A percentile compares a stretch with the other conserved stretches of the same genome.
These are phyloP conservation scores for Aspergillus sp. DNA, from an alignment of 2,329 filamentous ascomycete species.

Conservation along the genomic window DNA sequence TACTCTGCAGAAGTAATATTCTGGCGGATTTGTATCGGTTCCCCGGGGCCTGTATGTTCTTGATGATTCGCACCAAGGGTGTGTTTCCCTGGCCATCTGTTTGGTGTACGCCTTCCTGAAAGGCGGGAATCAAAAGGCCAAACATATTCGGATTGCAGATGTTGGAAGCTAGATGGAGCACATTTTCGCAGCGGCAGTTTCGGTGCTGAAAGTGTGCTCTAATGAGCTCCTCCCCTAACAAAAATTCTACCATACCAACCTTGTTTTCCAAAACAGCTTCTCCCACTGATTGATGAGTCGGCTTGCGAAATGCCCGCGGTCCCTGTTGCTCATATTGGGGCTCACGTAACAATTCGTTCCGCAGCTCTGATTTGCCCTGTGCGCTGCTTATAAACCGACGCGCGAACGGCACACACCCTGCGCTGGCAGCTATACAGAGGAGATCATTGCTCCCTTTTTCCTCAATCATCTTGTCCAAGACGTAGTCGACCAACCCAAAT, in stretches of 20 bases:
- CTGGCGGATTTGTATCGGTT: slow-evolving; percentile 7
- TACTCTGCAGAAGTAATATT: slow-evolving; percentile 6
- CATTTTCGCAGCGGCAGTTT: slow-evolving; percentile 15
- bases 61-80: slow-evolving; percentile 6
- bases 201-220: slow-evolving; percentile 15
- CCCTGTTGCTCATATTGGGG: background rate
- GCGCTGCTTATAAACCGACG: too few relatives aligned
- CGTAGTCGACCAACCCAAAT: slow-evolving; percentile 19
- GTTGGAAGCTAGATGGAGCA: slow-evolving; percentile 17
- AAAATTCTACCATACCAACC: slow-evolving; percentile 6
- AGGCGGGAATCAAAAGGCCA: slow-evolving; percentile 10
- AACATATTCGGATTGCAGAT: slow-evolving; percentile 18
- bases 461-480: slow-evolving; percentile 12
- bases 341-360: background rate
- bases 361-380: slow-evolving; percentile 6
- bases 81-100: slow-evolving; percentile 12
- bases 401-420: too few relatives aligned
- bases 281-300: slow-evolving; percentile 1
- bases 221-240: slow-evolving; percentile 4
- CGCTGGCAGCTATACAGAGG: too few relatives aligned
- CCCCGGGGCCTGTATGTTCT: slow-evolving; percentile 1
- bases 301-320: background rate
- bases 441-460: too few relatives aligned
- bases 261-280: background rate
- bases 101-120: slow-evolving; percentile 12